Percentiles rank a stretch among this genome's conserved stretches.
Evolutionary conservation across 345 rosid species (phyloP).

Genomic region (Erodium maritimum): DNA sequence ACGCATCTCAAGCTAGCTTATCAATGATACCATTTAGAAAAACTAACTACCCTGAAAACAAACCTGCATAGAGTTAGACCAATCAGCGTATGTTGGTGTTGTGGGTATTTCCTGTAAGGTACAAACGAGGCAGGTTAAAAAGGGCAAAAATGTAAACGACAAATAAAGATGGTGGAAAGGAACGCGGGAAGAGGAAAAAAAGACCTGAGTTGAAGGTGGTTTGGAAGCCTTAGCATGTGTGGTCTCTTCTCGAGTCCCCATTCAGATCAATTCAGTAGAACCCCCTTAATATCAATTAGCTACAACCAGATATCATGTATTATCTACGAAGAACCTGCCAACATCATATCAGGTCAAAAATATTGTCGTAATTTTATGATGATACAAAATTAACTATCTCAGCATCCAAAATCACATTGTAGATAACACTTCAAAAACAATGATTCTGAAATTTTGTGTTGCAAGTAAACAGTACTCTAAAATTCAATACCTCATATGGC

Average conservation of each 20-base stretch:
- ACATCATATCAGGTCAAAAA: background rate
- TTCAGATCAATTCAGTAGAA: conserved; percentile 9
- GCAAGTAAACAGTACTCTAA: too few relatives aligned
- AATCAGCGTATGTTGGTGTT: conserved; percentile 63
- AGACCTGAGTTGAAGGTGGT: conserved; percentile 63
- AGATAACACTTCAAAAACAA: too few relatives aligned
- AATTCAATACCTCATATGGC: too few relatives aligned
- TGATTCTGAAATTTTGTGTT: too few relatives aligned
- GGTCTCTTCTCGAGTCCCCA: conserved; percentile 78
- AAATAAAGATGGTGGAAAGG: background rate
- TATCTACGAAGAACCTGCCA: background rate
- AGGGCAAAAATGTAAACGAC: background rate
- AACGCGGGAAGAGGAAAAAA: background rate
- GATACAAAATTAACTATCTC: too few relatives aligned
- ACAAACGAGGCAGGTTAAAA: background rate
- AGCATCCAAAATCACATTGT: too few relatives aligned
- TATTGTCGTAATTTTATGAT: too few relatives aligned
- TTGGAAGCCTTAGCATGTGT: conserved; percentile 62
- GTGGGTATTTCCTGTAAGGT: conserved; percentile 55
- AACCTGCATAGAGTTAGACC: conserved; percentile 93
- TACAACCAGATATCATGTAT: background rate
- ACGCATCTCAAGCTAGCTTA: background rate
- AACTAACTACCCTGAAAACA: conserved; percentile 8
- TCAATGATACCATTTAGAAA: too few relatives aligned
- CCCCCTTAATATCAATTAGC: background rate